Conservation (phyloP, 331 rosid species). For the Phaseolus coccineus region DNA sequence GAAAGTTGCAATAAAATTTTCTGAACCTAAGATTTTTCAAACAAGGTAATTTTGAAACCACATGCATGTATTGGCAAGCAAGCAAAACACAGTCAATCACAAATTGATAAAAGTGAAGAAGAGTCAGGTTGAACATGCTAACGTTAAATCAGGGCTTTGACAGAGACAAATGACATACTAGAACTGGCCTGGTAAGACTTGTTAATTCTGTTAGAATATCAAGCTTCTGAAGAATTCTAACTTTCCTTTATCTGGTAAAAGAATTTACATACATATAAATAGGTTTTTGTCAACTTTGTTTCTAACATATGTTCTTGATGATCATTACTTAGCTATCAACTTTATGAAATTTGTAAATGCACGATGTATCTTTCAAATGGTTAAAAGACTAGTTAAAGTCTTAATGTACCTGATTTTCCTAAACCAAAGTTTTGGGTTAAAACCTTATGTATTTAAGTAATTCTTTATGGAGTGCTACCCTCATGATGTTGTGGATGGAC, state of each 20-base stretch:
- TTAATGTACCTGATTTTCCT: too few species aligned
- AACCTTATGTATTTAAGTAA: too few species aligned
- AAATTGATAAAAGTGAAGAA: constrained; percentile 10
- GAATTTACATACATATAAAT: constrained; percentile 40
- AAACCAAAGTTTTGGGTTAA: too few species aligned
- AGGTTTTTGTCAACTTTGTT: too few species aligned
- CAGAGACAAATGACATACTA: neutral
- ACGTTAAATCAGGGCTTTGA: constrained; percentile 24
- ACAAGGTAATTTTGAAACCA: constrained; percentile 11
- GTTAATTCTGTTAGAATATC: constrained; percentile 3
- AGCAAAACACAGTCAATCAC: neutral
- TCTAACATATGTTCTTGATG: too few species aligned
- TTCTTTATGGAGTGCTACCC: too few species aligned
- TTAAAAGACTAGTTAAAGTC: too few species aligned
- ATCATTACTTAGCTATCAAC: too few species aligned
- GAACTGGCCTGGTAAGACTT: neutral
- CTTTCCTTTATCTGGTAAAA: constrained; percentile 77
- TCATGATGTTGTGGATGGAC: too few species aligned
- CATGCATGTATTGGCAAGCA: neutral
- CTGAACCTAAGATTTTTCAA: constrained; percentile 10
- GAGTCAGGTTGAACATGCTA: neutral
- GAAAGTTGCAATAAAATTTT: neutral
- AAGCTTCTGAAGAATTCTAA: constrained; percentile 4
- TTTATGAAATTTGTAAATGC: too few species aligned
- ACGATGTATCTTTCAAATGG: too few species aligned